A percentile compares a stretch with the other conserved stretches of the same genome.
Conservation (phyloP, 1,139 yeast genomes). For the Debaryomyces subglobosus region DNA sequence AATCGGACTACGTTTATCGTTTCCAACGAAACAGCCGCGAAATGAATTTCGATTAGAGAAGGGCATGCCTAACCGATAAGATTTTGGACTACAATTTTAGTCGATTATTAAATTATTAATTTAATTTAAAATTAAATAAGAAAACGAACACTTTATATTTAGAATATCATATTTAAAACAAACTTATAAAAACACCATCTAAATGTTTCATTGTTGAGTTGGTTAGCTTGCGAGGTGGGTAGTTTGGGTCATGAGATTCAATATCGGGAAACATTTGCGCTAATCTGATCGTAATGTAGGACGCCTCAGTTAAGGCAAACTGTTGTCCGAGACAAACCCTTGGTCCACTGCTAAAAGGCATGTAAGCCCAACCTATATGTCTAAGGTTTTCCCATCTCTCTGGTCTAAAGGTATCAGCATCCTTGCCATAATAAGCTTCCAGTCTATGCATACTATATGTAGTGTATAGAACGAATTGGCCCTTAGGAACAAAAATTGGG, state of each 20-base stretch:
- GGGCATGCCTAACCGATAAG: no score
- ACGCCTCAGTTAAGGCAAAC: slow-evolving; percentile 49
- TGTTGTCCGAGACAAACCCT: slow-evolving; percentile 50
- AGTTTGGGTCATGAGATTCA: slow-evolving; percentile 11
- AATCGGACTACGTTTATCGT: no score
- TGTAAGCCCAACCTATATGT: slow-evolving; percentile 46
- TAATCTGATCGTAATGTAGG: slow-evolving; percentile 37
- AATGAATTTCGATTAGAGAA: no score
- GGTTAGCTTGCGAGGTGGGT: slow-evolving; percentile 25
- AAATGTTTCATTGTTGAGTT: slow-evolving; percentile 24
- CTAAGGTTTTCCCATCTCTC: slow-evolving; percentile 49
- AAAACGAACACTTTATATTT: no score
- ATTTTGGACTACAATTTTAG: no score
- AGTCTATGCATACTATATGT: slow-evolving; percentile 47
- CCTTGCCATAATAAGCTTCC: slow-evolving; percentile 45
- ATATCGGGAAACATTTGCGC: slow-evolving; percentile 24
- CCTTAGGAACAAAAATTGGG: slow-evolving; percentile 49
- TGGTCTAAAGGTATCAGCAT: slow-evolving; percentile 48
- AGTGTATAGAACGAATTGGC: slow-evolving; percentile 41
- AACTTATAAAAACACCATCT: slow-evolving; percentile 19
- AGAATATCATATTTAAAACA: background rate
- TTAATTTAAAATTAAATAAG: no score
- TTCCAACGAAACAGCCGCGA: no score
- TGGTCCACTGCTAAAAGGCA: slow-evolving; percentile 51
- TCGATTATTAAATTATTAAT: no score